Base-by-base conservation (phyloP, 768 basidiomycete species). In the Lentinus tigrinus region DNA sequence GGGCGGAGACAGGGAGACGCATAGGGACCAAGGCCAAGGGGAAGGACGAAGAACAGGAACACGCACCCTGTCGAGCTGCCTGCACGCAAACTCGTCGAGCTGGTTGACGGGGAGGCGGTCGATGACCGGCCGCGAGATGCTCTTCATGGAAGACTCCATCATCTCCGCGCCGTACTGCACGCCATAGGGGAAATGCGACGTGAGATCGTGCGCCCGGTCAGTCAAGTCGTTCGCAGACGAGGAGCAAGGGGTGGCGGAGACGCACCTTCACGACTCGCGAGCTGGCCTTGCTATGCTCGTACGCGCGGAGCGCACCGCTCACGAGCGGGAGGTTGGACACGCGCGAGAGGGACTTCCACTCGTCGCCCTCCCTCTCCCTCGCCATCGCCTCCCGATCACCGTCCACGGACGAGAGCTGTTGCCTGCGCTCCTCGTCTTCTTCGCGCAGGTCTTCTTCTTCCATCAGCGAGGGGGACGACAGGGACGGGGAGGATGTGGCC, bases 11-110 rank as follows among this genome's bases (percentile, higher is more conserved):
- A n/a, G n/a, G 24, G 7, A 28, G 28, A 27, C 23, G 54, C 42
- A 21, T 40, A 36, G 37, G 7, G 49, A 16, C 4, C n/a, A 39
- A 57, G 38, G 52, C 47, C 17, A 39, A 60, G 47, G 23, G 43
- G n/a, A 49, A 10, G 31, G 19, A 51, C 31, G 17, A 28, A 21
- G 10, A n/a, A 47, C 38, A 49, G 61, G 19, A 51, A 26, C 16
- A 78, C 87, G 67, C 61, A 94, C 89, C 70, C 85, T 80, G 73
- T 95, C 92, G 39, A 95, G 79, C 69, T 95, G 92, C 57, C 91
- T 80, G 68, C 90, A 92, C 2, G 93, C 93, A 71, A 94, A 94
- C 58, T 92, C 91, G 61, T 95, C 93, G 14, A 95, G 74, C 65
- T 86, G 84, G 59, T 80, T 83, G 47, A 90, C 87, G 10, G 91